Evolutionary conservation across 371 early-diverging fungal genomes (phyloP), one percentile per base, ranked within the genome.

Genomic region (Mortierella sp.): DNA sequence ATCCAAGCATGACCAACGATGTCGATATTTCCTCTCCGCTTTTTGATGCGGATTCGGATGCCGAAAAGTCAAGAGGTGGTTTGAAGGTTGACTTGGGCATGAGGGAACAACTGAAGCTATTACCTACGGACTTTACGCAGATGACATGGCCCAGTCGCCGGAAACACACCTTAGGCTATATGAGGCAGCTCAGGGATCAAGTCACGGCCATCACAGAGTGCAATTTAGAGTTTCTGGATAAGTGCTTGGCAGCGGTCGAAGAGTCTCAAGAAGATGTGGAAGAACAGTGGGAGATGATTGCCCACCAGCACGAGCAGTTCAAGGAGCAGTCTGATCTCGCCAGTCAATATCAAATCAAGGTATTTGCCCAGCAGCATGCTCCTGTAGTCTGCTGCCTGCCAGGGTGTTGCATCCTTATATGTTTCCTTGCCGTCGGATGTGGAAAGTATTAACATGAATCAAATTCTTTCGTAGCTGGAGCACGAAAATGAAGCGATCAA

Each of bases 401-500:
- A n/a, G n/a, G n/a, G n/a, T n/a, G n/a, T n/a, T n/a, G n/a, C n/a
- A n/a, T n/a, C n/a, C n/a, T n/a, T n/a, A n/a, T n/a, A n/a, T n/a
- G n/a, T n/a, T n/a, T n/a, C n/a, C n/a, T n/a, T n/a, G n/a, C n/a
- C n/a, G n/a, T n/a, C n/a, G n/a, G n/a, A n/a, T n/a, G n/a, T n/a
- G n/a, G n/a, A n/a, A n/a, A n/a, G n/a, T n/a, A n/a, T n/a, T n/a
- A n/a, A n/a, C n/a, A n/a, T n/a, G n/a, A n/a, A n/a, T n/a, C 3
- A 21, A 19, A 19, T 59, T 37, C 6, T 30, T 37, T 6, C 9
- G 28, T 56, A 64, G 57, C 44, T 64, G 21, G 43, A 50, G 28
- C 46, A 44, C 14, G 64, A 64, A 47, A 56, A 56, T 34, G 46
- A 50, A 37, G 28, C 34, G 3, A 44, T 44, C 37, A 64, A 32